Evolutionary conservation across 2,329 filamentous ascomycete species (phyloP).

Genomic region (Botryotinia convoluta): DNA sequence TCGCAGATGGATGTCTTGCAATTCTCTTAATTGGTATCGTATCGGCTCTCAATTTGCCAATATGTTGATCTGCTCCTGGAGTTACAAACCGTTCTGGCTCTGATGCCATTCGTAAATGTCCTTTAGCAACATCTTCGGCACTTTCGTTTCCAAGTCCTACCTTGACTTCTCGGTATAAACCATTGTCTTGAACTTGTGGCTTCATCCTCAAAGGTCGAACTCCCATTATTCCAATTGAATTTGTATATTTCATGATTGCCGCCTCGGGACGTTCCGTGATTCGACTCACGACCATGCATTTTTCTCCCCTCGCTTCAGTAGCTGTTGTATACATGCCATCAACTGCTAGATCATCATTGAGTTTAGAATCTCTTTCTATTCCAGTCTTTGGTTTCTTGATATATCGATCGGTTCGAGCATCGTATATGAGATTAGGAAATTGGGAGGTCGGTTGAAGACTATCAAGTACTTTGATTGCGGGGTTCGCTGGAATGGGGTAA

Average conservation of each 20-base stretch:
- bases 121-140: not conserved
- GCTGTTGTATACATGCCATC: not conserved
- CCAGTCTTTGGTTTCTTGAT: not conserved
- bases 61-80: not conserved
- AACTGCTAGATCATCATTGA: not conserved
- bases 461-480: not conserved
- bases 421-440: not conserved
- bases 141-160: not conserved
- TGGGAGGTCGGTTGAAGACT: not conserved
- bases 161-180: not conserved
- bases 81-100: not conserved
- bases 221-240: not conserved
- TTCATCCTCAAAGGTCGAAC: slow-evolving; percentile 5
- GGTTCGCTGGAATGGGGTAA: not conserved
- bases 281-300: not conserved
- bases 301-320: not conserved
- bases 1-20: not conserved
- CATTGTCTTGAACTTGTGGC: not conserved
- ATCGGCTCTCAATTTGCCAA: not conserved
- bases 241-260: slow-evolving; percentile 4
- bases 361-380: not conserved
- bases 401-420: not conserved
- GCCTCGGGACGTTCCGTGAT: not conserved
- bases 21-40: not conserved
- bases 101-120: not conserved